Evolutionary conservation across 345 rosid species (phyloP), one percentile per base, ranked within the genome.

Genomic region (Camelina neglecta): DNA sequence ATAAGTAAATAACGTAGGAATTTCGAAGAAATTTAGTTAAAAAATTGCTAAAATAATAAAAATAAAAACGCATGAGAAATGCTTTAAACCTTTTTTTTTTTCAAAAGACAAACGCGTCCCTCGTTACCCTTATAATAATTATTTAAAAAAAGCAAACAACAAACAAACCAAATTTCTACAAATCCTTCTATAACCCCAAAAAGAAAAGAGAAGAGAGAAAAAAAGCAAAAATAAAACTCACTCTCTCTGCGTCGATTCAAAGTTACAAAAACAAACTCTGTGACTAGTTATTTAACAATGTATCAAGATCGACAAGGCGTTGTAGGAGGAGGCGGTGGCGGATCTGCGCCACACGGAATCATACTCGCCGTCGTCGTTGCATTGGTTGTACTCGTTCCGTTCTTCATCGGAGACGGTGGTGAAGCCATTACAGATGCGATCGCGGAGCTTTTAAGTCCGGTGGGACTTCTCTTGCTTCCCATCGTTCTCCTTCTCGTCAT

Each of bases 381-480:
- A 72, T 24, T 87, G 4, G 91, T 90, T 48, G 90, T 94, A 1
- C 67, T 86, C 6, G 90, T 85, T 55, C 96, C 97, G 0, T 85
- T 85, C 65, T 51, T 90, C 61, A 23, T 89, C 36, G 96, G 96
- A 7, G 97, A 94, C 79, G 83, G 88, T 11, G 96, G 92, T 1
- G 93, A 89, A 71, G 96, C 95, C 76, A 75, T 89, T 18, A 87
- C 95, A 1, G 91, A 86, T 20, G 91, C 84, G 44, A 85, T 92
- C 35, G 65, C 97, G 1, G 97, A 94, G 82, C 86, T 89, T 4
- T 70, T 94, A 0, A 90, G 88, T 61, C 98, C 98, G 0, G 69
- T 93, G 1, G 96, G 97, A 12, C 97, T 93, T 61, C 86, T 91
- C 2, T 86, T 93, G 18, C 62, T 91, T 7, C 96, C 97, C 18